These are phyloP conservation scores for Sclerotinia glacialis DNA, from an alignment of 2,329 filamentous ascomycete species.

Conservation along the genomic window DNA sequence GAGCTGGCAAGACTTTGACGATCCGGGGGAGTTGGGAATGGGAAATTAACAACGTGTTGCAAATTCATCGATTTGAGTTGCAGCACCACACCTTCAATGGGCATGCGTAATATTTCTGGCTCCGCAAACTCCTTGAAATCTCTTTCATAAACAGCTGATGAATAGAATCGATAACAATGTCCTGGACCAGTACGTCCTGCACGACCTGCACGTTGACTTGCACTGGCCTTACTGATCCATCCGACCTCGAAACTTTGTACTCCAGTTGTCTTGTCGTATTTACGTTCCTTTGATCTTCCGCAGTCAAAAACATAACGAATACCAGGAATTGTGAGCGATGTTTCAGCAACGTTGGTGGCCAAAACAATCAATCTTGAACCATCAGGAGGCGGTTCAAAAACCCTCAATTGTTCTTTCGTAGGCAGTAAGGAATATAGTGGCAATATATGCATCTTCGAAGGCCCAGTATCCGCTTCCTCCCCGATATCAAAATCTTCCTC, in stretches of 20 bases:
- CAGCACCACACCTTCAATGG: slow-evolving; percentile 87
- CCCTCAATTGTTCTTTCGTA: slow-evolving; percentile 83
- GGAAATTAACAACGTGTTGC: slow-evolving; percentile 87
- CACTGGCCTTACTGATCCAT: slow-evolving; percentile 97
- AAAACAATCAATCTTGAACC: slow-evolving; percentile 82
- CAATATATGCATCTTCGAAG: slow-evolving; percentile 79
- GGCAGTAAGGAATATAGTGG: slow-evolving; percentile 91
- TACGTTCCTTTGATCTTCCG: slow-evolving; percentile 86
- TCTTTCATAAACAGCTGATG: slow-evolving; percentile 87
- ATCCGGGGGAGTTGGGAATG: slow-evolving; percentile 89
- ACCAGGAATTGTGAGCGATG: slow-evolving; percentile 92
- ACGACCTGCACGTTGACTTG: slow-evolving; percentile 86
- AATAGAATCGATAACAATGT: slow-evolving; percentile 93
- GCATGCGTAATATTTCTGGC: slow-evolving; percentile 85
- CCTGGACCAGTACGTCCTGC: slow-evolving; percentile 93
- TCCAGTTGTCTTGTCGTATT: slow-evolving; percentile 81
- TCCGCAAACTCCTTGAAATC: slow-evolving; percentile 84
- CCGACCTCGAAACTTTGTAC: slow-evolving; percentile 94
- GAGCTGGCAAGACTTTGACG: slow-evolving; percentile 73
- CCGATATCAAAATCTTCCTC: slow-evolving; percentile 55
- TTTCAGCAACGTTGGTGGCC: slow-evolving; percentile 96
- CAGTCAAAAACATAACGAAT: slow-evolving; percentile 96
- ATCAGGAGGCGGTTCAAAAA: slow-evolving; percentile 83
- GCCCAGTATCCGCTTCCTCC: slow-evolving; percentile 63
- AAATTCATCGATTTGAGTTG: slow-evolving; percentile 95